Evolutionary conservation across 345 rosid genomes (phyloP), one percentile per base, ranked within the genome.

Genomic region (Sonneratia alba): DNA sequence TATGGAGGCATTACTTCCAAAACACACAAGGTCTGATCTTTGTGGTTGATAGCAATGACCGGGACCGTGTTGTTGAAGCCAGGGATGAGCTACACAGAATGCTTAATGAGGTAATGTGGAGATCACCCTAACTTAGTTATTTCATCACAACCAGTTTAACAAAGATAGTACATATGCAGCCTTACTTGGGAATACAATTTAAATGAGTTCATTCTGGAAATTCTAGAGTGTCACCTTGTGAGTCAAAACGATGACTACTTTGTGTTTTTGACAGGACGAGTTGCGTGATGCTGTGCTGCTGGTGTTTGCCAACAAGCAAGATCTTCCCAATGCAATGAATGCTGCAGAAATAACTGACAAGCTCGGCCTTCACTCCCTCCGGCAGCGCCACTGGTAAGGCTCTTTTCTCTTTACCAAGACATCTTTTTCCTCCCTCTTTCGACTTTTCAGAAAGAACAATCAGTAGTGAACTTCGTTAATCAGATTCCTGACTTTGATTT

Each of bases 41-140:
- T 85, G 96, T 89, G 81, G 92, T 89, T 63, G 90, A 89, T 72
- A 89, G 92, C 87, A 89, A 89, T 73, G 96, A 89, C 77, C 78
- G 90, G 32, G 96, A 87, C 69, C 92, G 95, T 78, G 92, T 89
- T 53, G 90, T 87, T 73, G 95, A 89, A 82, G 95, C 95, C 16
- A 85, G 90, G 76, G 90, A 87, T 81, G 96, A 89, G 77, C 80
- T 89, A 72, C 96, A 89, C 85, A 78, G 96, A 72, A 89, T 89
- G 96, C 75, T 89, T 79, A 89, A 89, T 74, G 96, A 89, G 96
- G 90, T 86, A 80, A n/a, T 11, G n/a, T n/a, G 36, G 19, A 18
- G 57, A 49, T 42, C 15, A 3, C 49, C 36, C 69, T 10, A 24
- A 18, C 43, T 67, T 40, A 6, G 6, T 21, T 19, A 0, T 57